These are phyloP conservation scores for Cryptomeria japonica DNA, from an alignment of 75 land plant species.

Conservation along the genomic window DNA sequence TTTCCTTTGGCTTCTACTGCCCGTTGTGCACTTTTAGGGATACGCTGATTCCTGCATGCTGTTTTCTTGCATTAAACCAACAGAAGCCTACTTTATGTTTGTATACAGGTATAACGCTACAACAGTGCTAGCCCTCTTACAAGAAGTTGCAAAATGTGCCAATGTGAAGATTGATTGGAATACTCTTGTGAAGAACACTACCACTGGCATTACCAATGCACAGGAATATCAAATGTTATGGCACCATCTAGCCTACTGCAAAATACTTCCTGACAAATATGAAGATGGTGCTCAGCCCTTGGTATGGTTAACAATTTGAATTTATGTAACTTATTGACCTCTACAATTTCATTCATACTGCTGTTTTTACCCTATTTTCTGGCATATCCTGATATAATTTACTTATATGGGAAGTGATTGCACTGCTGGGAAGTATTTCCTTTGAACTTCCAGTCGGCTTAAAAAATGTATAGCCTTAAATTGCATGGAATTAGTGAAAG, in stretches of 20 bases:
- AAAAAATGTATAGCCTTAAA: not conserved
- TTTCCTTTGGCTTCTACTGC: not conserved
- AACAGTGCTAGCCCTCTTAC: slow-evolving; percentile 72
- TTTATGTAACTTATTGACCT: not conserved
- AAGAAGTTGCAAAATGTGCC: slow-evolving; percentile 56
- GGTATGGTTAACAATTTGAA: slow-evolving; percentile 33
- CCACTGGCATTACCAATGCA: slow-evolving; percentile 81
- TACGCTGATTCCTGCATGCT: not conserved
- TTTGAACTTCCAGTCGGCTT: not conserved
- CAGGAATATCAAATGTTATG: slow-evolving; percentile 91
- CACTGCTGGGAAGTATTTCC: not conserved
- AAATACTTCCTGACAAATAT: slow-evolving; percentile 35
- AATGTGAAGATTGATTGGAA: slow-evolving; percentile 73
- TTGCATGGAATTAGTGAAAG: not conserved
- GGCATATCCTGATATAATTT: not conserved
- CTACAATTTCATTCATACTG: not conserved
- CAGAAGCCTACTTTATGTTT: not conserved
- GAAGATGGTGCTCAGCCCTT: slow-evolving; percentile 57
- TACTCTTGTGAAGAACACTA: slow-evolving; percentile 53
- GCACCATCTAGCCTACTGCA: slow-evolving; percentile 82
- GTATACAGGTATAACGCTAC: slow-evolving; percentile 62
- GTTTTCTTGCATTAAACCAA: not conserved
- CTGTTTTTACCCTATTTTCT: not conserved
- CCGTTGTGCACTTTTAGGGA: not conserved
- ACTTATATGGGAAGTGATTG: not conserved